Conservation (phyloP, 1,284 basidiomycete genomes). For the Coniferiporia sulphurascens region DNA sequence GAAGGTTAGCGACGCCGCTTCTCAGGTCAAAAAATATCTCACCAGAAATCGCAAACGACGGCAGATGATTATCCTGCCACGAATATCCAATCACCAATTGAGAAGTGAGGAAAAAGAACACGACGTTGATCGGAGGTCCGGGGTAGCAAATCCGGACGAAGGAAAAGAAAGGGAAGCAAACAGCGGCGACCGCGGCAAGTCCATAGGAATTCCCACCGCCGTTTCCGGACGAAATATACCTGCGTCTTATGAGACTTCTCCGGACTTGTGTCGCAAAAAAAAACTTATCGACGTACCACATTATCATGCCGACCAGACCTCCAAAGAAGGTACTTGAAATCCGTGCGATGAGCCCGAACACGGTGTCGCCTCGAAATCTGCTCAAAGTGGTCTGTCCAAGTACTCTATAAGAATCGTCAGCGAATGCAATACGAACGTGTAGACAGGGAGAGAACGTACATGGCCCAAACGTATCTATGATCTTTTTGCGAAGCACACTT, state of each 20-base stretch:
- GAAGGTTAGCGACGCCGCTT: not conserved
- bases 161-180: constrained; percentile 70
- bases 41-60: constrained; percentile 43
- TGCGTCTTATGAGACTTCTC: constrained; percentile 26
- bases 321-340: constrained; percentile 68
- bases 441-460: not conserved
- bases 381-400: constrained; percentile 69
- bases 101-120: constrained; percentile 72
- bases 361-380: constrained; percentile 73
- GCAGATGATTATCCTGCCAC: constrained; percentile 54
- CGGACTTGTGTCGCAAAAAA: not conserved
- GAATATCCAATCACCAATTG: constrained; percentile 71
- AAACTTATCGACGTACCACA: constrained; percentile 49
- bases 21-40: constrained; percentile 20
- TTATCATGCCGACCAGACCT: constrained; percentile 58
- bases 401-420: constrained; percentile 38
- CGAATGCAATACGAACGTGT: not conserved
- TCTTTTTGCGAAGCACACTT: not conserved
- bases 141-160: constrained; percentile 72
- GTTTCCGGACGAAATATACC: constrained; percentile 69
- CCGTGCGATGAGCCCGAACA: constrained; percentile 60
- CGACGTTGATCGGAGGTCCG: constrained; percentile 63
- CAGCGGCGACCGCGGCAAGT: constrained; percentile 62
- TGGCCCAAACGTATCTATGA: not conserved
- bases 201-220: constrained; percentile 71